phyloP scores from a whole-genome alignment of 2,329 filamentous ascomycete genomes.

The Neopestalotiopsis sp. region DNA sequence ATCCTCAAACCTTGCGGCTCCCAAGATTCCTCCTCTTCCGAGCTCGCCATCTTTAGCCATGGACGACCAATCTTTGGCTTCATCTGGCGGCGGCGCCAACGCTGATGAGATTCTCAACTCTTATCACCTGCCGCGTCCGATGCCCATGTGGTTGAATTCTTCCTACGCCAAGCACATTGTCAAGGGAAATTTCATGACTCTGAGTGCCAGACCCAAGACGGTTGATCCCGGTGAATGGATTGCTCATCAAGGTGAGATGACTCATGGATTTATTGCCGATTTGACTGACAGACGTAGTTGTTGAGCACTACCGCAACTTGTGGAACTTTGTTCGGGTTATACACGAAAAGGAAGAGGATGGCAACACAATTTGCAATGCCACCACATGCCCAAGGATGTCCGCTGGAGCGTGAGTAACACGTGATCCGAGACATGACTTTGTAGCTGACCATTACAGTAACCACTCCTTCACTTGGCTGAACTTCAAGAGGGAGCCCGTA shows the following conservation, averaged over 20 bases:
- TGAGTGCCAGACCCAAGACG: conserved; percentile 90
- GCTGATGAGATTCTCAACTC: conserved; percentile 61
- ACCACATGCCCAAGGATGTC: conserved; percentile 90
- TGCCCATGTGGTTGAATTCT: conserved; percentile 77
- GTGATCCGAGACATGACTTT: background rate
- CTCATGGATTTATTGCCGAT: conserved; percentile 23
- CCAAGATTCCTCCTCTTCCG: conserved; percentile 65
- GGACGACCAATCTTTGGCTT: conserved; percentile 58
- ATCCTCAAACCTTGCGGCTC: conserved; percentile 57
- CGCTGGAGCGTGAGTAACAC: conserved; percentile 78
- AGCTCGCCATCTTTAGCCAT: conserved; percentile 70
- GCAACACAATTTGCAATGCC: conserved; percentile 81
- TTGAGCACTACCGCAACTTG: conserved; percentile 89
- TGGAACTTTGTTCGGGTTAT: conserved; percentile 90
- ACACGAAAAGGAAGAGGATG: conserved; percentile 82
- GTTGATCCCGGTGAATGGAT: conserved; percentile 96
- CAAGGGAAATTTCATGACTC: conserved; percentile 96
- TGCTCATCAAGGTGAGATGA: conserved; percentile 79
- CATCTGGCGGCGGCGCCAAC: conserved; percentile 43
- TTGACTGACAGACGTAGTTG: conserved; percentile 60
- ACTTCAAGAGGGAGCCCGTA: conserved; percentile 83
- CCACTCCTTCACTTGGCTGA: conserved; percentile 96
- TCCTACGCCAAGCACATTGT: conserved; percentile 85
- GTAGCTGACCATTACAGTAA: conserved; percentile 55
- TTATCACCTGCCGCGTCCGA: conserved; percentile 68